phyloP scores from a whole-genome alignment of 768 basidiomycete genomes.

The Steccherinum ochraceum region DNA sequence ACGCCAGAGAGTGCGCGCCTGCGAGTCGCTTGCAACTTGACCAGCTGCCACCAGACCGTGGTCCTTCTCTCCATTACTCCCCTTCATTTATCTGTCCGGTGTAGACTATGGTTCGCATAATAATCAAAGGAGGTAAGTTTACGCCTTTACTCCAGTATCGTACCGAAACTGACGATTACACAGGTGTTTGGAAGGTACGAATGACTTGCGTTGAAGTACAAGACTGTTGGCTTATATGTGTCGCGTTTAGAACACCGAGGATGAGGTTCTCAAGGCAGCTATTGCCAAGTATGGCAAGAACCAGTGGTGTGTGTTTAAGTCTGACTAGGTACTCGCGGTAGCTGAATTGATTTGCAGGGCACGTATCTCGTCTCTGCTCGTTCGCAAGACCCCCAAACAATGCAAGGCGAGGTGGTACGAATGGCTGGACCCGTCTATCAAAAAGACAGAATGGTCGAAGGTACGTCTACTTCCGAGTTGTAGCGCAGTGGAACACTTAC shows the following conservation, averaged over 20 bases:
- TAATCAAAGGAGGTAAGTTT: conserved; percentile 84
- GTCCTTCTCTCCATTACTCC: too few relatives aligned
- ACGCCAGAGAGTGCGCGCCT: too few relatives aligned
- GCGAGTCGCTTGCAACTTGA: too few relatives aligned
- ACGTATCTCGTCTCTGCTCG: conserved; percentile 94
- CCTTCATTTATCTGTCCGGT: neutral
- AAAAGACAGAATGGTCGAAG: conserved; percentile 99
- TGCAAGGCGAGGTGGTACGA: conserved; percentile 99
- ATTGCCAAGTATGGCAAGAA: conserved; percentile 97
- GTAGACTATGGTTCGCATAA: conserved; percentile 71
- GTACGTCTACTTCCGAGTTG: conserved; percentile 31
- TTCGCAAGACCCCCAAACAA: conserved; percentile 98
- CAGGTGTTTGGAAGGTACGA: conserved; percentile 78
- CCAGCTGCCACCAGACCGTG: too few relatives aligned
- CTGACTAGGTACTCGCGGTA: neutral
- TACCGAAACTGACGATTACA: neutral
- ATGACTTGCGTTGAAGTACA: too few relatives aligned
- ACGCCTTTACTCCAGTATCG: neutral
- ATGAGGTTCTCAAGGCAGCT: conserved; percentile 98
- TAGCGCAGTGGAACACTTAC: neutral
- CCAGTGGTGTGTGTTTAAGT: conserved; percentile 59
- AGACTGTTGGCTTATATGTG: conserved; percentile 14
- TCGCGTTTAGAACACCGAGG: conserved; percentile 74
- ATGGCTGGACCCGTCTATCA: conserved; percentile 99
- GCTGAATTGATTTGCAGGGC: too few relatives aligned